A percentile compares a stretch with the other conserved stretches of the same genome.
phyloP scores from a whole-genome alignment of 257 asterid species.

The Galeopsis tetrahit region DNA sequence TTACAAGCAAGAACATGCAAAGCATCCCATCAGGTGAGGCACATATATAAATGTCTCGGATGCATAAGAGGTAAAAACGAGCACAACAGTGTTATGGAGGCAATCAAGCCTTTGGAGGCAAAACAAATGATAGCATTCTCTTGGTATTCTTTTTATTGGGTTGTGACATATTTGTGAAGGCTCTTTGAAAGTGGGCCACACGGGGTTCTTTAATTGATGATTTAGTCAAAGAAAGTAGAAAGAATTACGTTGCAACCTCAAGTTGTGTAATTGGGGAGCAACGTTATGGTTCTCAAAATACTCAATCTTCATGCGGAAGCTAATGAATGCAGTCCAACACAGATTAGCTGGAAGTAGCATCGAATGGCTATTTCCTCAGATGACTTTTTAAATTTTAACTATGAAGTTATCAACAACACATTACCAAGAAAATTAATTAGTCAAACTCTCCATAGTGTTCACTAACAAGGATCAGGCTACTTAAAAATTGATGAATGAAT shows the following conservation, averaged over 20 bases:
- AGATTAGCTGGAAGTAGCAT: constrained; percentile 3
- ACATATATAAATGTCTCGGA: constrained; percentile 3
- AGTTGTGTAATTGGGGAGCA: not conserved
- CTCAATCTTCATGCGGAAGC: constrained; percentile 7
- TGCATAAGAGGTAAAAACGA: constrained; percentile 21
- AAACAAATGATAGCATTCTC: not conserved
- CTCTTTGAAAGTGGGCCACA: not conserved
- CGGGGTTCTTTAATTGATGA: not conserved
- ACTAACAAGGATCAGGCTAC: not conserved
- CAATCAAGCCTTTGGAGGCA: not conserved
- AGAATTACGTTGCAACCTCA: not conserved
- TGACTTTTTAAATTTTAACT: not conserved
- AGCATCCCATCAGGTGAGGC: not conserved
- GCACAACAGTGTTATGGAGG: too few relatives aligned
- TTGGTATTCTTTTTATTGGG: not conserved
- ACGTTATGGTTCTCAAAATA: not conserved
- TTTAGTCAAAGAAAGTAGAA: not conserved
- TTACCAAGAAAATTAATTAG: not conserved
- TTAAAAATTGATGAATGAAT: not conserved
- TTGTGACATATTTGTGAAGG: not conserved
- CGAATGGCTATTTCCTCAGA: not conserved
- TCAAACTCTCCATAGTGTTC: not conserved
- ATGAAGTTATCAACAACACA: not conserved
- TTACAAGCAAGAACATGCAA: too few relatives aligned
- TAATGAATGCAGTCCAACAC: not conserved